These are phyloP conservation scores for Borovskyia barvae DNA, from an alignment of 208 protist genomes.

Conservation along the genomic window DNA sequence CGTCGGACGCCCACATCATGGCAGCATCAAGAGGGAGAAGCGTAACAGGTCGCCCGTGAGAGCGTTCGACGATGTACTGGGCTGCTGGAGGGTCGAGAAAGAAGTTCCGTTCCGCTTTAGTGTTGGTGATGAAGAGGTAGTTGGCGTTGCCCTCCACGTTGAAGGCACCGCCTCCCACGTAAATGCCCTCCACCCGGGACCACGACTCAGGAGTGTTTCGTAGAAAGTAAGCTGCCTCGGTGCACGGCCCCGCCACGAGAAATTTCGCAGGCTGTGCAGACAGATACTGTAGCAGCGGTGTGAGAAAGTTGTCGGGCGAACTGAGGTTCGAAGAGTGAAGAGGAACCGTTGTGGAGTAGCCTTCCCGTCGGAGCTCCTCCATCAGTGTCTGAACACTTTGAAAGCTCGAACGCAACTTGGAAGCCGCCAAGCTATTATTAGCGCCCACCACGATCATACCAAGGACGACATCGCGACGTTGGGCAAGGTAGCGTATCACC, in stretches of 20 bases:
- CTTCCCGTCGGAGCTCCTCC: constrained; percentile 36
- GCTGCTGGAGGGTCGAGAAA: constrained; percentile 68
- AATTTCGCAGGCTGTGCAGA: constrained; percentile 29
- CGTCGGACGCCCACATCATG: constrained; percentile 27
- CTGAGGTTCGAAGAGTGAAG: constrained; percentile 51
- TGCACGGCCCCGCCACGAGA: constrained; percentile 57
- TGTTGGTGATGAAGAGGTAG: constrained; percentile 41
- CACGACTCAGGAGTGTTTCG: constrained; percentile 16
- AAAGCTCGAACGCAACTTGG: constrained; percentile 11
- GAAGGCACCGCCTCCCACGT: constrained; percentile 60
- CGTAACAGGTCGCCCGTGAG: constrained; percentile 45
- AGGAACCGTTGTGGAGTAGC: constrained; percentile 30
- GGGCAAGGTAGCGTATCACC: constrained; percentile 61
- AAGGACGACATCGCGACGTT: constrained; percentile 57
- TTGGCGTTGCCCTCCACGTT: constrained; percentile 31
- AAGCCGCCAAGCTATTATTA: constrained; percentile 29
- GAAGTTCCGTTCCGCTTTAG: constrained; percentile 56
- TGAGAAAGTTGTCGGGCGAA: constrained; percentile 24
- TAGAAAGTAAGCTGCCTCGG: constrained; percentile 68
- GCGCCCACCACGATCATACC: constrained; percentile 64
- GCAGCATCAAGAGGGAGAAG: constrained; percentile 50
- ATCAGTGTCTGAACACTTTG: constrained; percentile 33
- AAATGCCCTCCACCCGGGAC: constrained; percentile 27
- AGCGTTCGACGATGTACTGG: constrained; percentile 40
- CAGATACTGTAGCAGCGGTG: constrained; percentile 28